Conservation (phyloP, 768 basidiomycete species). For the Leccinum obscurum region DNA sequence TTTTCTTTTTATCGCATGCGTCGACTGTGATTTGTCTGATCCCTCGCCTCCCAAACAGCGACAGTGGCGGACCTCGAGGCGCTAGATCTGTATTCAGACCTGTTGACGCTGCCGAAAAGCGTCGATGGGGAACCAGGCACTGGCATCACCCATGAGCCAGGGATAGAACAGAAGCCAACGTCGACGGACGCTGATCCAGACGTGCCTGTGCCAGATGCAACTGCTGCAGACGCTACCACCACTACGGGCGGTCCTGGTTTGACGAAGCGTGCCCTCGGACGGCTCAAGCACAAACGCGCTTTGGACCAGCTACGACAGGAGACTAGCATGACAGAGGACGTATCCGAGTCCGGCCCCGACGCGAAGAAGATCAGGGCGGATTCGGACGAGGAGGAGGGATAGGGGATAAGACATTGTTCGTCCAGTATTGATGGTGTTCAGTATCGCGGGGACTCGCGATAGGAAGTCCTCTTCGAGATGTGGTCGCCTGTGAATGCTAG, state of each 20-base stretch:
- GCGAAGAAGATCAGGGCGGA: constrained; percentile 22
- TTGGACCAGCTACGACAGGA: constrained; percentile 32
- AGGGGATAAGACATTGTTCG: neutral
- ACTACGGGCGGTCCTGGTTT: constrained; percentile 20
- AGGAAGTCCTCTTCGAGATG: no score
- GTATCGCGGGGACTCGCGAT: no score
- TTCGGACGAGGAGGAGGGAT: neutral
- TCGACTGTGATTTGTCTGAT: neutral
- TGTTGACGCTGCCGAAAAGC: constrained; percentile 62
- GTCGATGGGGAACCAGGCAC: constrained; percentile 43
- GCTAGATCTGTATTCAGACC: constrained; percentile 60
- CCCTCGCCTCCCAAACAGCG: constrained; percentile 37
- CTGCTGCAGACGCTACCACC: neutral
- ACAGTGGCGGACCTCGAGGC: constrained; percentile 46
- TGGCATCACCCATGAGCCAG: constrained; percentile 32
- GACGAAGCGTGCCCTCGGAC: constrained; percentile 48
- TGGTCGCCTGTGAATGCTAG: no score
- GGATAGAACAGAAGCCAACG: neutral
- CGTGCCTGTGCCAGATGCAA: constrained; percentile 15
- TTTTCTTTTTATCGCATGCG: neutral
- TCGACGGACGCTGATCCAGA: neutral
- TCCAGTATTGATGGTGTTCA: neutral
- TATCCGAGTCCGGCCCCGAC: constrained; percentile 4
- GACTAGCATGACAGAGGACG: constrained; percentile 3
- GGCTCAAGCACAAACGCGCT: constrained; percentile 53